Percentiles rank a stretch among this genome's conserved stretches.
Conservation (phyloP, 2,329 filamentous ascomycete species). For the Lachnellula suecica region DNA sequence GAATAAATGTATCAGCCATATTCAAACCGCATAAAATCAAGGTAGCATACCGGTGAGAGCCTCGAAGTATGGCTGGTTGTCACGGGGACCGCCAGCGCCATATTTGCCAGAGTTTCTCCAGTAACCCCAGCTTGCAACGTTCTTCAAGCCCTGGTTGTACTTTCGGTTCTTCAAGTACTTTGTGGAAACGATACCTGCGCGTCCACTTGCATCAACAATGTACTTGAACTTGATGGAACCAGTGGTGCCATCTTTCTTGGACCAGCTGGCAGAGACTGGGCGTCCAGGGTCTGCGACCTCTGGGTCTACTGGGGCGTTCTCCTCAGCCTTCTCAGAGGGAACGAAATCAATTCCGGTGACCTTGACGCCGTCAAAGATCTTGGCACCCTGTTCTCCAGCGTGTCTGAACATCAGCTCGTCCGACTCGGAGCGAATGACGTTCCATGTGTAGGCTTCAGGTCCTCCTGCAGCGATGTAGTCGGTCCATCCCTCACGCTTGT, state of each 20-base stretch:
- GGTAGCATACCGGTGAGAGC: conserved; percentile 30
- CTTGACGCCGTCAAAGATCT: conserved; percentile 41
- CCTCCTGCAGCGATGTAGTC: conserved; percentile 43
- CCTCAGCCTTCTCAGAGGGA: neutral
- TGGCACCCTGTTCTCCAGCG: conserved; percentile 40
- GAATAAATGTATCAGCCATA: neutral
- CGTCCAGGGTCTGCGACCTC: conserved; percentile 26
- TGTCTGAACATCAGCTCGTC: conserved; percentile 46
- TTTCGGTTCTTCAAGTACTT: conserved; percentile 49
- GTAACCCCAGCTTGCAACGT: conserved; percentile 50
- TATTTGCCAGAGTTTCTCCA: conserved; percentile 39
- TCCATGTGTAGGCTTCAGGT: conserved; percentile 42
- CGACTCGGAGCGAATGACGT: conserved; percentile 45
- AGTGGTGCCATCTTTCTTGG: conserved; percentile 31
- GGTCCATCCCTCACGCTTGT: conserved; percentile 29
- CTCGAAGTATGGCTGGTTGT: conserved; percentile 44
- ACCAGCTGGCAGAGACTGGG: conserved; percentile 38
- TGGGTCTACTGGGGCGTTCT: neutral
- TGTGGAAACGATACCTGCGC: conserved; percentile 44
- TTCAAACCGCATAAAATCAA: neutral
- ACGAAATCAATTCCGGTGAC: conserved; percentile 37
- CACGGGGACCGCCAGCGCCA: conserved; percentile 34
- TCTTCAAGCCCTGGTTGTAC: conserved; percentile 48
- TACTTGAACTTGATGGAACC: conserved; percentile 47
- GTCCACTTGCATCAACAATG: conserved; percentile 48